Evolutionary conservation across 495 filamentous ascomycete species (phyloP), one percentile per base, ranked within the genome.

Genomic region (Astrothelium macrocarpum): DNA sequence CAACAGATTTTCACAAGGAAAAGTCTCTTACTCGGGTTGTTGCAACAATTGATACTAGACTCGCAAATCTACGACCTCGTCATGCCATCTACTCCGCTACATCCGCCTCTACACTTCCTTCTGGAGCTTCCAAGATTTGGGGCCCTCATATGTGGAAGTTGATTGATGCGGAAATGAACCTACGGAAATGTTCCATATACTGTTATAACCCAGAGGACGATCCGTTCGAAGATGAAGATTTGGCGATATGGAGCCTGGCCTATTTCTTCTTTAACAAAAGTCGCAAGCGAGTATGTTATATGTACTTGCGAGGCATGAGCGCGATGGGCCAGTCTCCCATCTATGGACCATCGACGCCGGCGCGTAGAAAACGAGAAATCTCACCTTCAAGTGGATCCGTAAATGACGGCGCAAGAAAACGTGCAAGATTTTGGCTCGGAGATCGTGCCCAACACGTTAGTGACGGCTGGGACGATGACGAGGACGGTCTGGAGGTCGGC

Each of bases 221-320:
- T 64, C 89, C 90, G 43, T 84, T 86, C 14, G 92, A 92, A 63
- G 90, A 91, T 63, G 91, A 90, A 28, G 94, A 96, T 64, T 90
- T 95, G 69, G 86, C 89, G 59, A 90, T 97, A 45, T 98, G 95
- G 95, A 92, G 89, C 66, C 78, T 90, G 63, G 90, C 97, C 73
- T 96, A 95, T 74, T 95, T 98, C 79, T 95, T 97, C 75, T 97
- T 96, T 82, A 96, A 94, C 79, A 95, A 92, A 67, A 77, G 83
- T 25, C 82, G 84, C 69, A 98, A 97, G 78, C 83, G 94, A n/a
- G 92, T 98, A 25, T 93, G 90, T 69, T 97, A 97, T 73, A 76
- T 98, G 34, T 94, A 96, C 70, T 79, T 97, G 34, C 84, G 91
- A 59, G 91, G 90, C 11, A 80, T 96, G 39, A 91, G 90, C 9